Evolutionary conservation across 2,329 filamentous ascomycete genomes (phyloP).

Genomic region (Blastomyces percursus): DNA sequence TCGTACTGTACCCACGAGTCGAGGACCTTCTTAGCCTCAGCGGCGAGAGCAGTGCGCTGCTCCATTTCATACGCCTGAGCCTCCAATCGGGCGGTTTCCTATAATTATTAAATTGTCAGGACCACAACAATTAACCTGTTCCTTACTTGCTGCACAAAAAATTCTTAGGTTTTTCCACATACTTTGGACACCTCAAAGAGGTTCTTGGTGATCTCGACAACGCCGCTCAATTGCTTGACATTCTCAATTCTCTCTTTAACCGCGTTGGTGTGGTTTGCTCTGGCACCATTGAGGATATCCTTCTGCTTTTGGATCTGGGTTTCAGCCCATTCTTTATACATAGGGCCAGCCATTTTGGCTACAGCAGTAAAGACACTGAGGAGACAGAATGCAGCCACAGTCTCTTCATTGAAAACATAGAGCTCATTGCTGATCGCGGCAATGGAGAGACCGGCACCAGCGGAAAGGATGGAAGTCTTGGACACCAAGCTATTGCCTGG

Average conservation of each 20-base stretch:
- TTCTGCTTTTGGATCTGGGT: constrained; percentile 84
- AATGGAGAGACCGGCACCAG: constrained; percentile 76
- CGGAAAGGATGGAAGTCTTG: constrained; percentile 95
- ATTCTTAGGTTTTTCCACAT: constrained; percentile 20
- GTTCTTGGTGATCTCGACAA: constrained; percentile 93
- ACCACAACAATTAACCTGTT: background rate
- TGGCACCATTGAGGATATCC: constrained; percentile 85
- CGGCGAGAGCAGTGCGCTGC: constrained; percentile 83
- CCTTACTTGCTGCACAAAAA: background rate
- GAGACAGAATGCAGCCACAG: constrained; percentile 84
- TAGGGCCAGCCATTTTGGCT: constrained; percentile 85
- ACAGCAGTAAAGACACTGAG: constrained; percentile 85
- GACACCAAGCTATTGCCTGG: constrained; percentile 86
- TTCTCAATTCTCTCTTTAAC: constrained; percentile 90
- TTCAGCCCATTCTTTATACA: constrained; percentile 88
- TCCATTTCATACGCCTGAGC: constrained; percentile 93
- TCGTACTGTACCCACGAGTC: constrained; percentile 99
- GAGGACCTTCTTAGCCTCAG: constrained; percentile 88
- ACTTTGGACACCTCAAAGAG: constrained; percentile 98
- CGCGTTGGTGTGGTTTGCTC: constrained; percentile 87
- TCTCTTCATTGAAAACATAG: constrained; percentile 99
- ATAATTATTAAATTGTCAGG: constrained; percentile 15
- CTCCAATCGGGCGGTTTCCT: constrained; percentile 97
- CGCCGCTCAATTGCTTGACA: constrained; percentile 86
- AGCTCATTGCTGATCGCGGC: constrained; percentile 99